Conservation (phyloP, 192 early-diverging fungal species). For the Cetraspora pellucida region DNA sequence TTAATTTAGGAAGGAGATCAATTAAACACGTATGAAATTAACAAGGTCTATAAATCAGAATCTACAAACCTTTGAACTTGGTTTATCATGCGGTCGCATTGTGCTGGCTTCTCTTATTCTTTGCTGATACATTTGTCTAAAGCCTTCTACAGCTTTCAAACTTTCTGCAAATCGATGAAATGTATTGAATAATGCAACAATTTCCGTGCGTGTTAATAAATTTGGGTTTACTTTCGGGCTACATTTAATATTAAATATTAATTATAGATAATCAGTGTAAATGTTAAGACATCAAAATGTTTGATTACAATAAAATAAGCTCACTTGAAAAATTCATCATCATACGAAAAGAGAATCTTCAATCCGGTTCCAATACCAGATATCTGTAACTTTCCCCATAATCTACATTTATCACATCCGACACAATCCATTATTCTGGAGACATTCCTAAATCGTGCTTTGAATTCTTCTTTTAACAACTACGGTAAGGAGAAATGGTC, state of each 20-base stretch:
- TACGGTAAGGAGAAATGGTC: conserved; percentile 30
- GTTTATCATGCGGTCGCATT: neutral
- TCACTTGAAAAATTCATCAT: conserved; percentile 66
- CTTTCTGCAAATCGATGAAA: conserved; percentile 87
- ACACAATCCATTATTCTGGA: conserved; percentile 99
- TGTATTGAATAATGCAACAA: conserved; percentile 90
- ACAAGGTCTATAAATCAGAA: no score
- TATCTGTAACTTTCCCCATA: conserved; percentile 98
- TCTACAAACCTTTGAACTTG: neutral
- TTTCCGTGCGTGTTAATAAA: conserved; percentile 72
- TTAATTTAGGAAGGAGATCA: no score
- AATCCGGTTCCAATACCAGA: conserved; percentile 94
- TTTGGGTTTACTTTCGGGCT: conserved; percentile 56
- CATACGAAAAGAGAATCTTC: conserved; percentile 93
- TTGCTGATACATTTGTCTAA: conserved; percentile 73
- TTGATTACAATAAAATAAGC: conserved; percentile 4
- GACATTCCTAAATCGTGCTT: conserved; percentile 93
- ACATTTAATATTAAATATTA: neutral
- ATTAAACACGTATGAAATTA: no score
- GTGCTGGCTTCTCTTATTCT: conserved; percentile 18
- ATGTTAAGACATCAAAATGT: neutral
- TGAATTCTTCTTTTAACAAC: conserved; percentile 83
- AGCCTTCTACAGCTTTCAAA: conserved; percentile 76
- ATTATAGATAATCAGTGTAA: neutral
- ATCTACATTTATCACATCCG: conserved; percentile 95